Evolutionary conservation across 768 basidiomycete genomes (phyloP), one percentile per base, ranked within the genome.

Genomic region (Leccinum barrowsii): DNA sequence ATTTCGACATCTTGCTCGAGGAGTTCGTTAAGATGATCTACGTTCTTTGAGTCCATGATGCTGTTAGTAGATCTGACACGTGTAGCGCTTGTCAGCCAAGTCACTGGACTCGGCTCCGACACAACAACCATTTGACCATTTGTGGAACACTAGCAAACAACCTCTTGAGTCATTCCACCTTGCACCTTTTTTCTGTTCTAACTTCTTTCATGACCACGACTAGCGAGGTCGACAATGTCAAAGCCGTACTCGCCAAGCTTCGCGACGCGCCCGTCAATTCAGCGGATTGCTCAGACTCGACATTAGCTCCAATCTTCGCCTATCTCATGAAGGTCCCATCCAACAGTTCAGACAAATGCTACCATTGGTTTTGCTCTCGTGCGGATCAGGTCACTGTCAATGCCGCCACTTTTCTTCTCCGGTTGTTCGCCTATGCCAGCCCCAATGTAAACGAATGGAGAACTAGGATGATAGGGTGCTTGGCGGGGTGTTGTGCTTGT

Each of bases 301-400:
- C 82, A 19, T 75, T 91, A 10, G 74, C 69, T 1, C 74, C 69
- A 3, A 70, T 89, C 44, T 87, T 80, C 66, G 71, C 70, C 12
- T 82, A 84, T 67, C 74, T 91, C 10, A 80, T 87, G 73, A 73
- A 70, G 19, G 73, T 78, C 0, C 73, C 76, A 4, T 71, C 75
- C 51, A 68, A 71, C 49, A 62, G 73, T 32, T 67, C 70, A 47
- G 78, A 79, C 51, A 71, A 74, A 32, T 60, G 59, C 30, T 59
- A 81, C 54, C 94, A 97, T 66, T 95, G 92, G 92, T 95, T 89
- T 70, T 97, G 94, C 71, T 70, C 75, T 28, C 78, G 80, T 37
- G 87, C 86, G 4, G 74, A 81, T 32, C 68, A 78, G 8, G 74
- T 82, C 34, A 85, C 82, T 0, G 71, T 80, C 8, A 86, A 84